These are phyloP conservation scores for Phallus indusiatus DNA, from an alignment of 768 basidiomycete genomes.

Conservation along the genomic window DNA sequence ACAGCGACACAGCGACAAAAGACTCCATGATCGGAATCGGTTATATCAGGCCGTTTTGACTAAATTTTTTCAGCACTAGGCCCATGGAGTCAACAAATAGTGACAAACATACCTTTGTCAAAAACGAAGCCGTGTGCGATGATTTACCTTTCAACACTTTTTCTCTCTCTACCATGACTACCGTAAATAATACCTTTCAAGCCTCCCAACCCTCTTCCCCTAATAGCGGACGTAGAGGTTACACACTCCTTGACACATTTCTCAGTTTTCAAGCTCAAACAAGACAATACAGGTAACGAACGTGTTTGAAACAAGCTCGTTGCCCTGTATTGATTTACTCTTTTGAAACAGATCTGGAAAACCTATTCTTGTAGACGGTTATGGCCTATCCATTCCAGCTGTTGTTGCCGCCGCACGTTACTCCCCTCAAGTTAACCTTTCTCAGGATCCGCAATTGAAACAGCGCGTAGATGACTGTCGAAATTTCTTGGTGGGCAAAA, in stretches of 20 bases:
- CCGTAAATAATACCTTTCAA: background rate
- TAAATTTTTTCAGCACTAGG: too few species aligned
- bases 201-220: background rate
- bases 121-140: too few species aligned
- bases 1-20: too few species aligned
- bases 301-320: background rate
- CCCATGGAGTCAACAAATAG: too few species aligned
- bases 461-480: conserved; percentile 55
- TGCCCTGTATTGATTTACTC: background rate
- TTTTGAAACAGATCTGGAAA: conserved; percentile 32
- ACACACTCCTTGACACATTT: background rate
- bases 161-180: background rate
- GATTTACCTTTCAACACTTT: background rate
- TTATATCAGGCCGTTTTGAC: too few species aligned
- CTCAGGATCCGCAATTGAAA: conserved; percentile 35
- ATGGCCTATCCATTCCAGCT: conserved; percentile 63
- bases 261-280: conserved; percentile 5
- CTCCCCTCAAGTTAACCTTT: conserved; percentile 32
- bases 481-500: conserved; percentile 53
- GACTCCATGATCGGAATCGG: too few species aligned
- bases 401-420: conserved; percentile 71
- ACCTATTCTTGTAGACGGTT: conserved; percentile 56
- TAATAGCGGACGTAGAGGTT: background rate
- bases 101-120: too few species aligned
- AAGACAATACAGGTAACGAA: background rate